Conservation (phyloP, 306 rosid genomes). For the Fagus sylvatica region DNA sequence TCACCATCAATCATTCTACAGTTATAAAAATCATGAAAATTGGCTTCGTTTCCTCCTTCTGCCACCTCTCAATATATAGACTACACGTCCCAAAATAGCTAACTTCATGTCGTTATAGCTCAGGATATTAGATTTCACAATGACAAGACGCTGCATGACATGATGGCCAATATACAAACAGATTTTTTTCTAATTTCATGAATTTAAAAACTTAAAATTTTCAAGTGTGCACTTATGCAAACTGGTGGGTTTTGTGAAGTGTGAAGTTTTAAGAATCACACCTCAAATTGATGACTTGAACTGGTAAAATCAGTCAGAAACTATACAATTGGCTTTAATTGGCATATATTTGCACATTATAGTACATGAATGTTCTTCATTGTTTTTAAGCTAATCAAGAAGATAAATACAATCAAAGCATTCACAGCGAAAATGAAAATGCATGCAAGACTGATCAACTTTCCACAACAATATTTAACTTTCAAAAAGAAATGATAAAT, state of each 20-base stretch:
- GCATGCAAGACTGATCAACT: too few species aligned
- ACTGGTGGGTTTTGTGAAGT: too few species aligned
- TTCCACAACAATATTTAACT: not conserved
- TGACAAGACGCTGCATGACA: not conserved
- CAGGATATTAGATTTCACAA: not conserved
- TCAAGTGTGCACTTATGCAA: too few species aligned
- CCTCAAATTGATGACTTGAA: too few species aligned
- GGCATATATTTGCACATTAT: not conserved
- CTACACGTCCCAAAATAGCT: not conserved
- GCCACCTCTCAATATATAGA: not conserved
- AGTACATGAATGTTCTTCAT: not conserved
- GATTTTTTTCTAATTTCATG: too few species aligned
- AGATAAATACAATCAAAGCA: not conserved
- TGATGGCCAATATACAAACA: too few species aligned
- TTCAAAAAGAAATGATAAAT: not conserved
- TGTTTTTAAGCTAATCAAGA: not conserved
- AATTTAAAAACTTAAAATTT: too few species aligned
- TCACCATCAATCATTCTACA: too few species aligned
- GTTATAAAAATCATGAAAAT: too few species aligned
- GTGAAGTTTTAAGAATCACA: too few species aligned
- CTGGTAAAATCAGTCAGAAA: too few species aligned
- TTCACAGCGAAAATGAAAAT: not conserved
- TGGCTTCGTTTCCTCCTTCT: too few species aligned
- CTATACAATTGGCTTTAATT: not conserved
- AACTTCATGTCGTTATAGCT: not conserved